Conservation (phyloP, 495 filamentous ascomycete genomes). For the Aspergillus sclerotiicarbonarius region DNA sequence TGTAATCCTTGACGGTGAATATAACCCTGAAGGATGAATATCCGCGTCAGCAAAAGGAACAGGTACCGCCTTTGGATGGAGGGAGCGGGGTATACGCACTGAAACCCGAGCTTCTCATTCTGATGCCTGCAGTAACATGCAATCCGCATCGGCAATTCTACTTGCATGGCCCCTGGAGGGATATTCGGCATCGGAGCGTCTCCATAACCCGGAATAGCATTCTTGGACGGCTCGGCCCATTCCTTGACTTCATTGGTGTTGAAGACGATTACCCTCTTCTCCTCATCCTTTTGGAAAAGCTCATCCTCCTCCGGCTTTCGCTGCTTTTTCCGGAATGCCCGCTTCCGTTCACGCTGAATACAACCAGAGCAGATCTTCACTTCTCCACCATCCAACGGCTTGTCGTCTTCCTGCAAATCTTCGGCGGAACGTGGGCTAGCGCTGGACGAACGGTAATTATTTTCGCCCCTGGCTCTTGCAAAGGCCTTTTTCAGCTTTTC, state of each 20-base stretch:
- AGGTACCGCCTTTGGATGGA: not conserved
- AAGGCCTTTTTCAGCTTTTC: conserved; percentile 62
- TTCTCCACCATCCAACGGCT: conserved; percentile 75
- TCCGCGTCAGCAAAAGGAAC: conserved; percentile 12
- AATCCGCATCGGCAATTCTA: conserved; percentile 90
- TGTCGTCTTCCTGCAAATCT: conserved; percentile 55
- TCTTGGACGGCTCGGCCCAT: conserved; percentile 62
- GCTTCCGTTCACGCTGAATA: conserved; percentile 81
- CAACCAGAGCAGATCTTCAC: conserved; percentile 84
- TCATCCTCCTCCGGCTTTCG: conserved; percentile 83
- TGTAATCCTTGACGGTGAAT: conserved; percentile 83
- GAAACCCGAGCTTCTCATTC: conserved; percentile 84
- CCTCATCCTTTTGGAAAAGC: conserved; percentile 73
- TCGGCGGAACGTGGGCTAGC: conserved; percentile 32
- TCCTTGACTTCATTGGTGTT: conserved; percentile 90
- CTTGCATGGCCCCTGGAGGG: conserved; percentile 64
- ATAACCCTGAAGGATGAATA: conserved; percentile 58
- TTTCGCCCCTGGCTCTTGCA: conserved; percentile 57
- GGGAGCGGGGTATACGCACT: conserved; percentile 38
- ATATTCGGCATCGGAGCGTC: conserved; percentile 35
- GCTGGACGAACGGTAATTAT: conserved; percentile 20
- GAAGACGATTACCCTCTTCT: conserved; percentile 83
- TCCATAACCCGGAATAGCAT: conserved; percentile 23
- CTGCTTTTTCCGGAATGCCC: conserved; percentile 82
- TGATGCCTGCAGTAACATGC: conserved; percentile 97